phyloP scores from a whole-genome alignment of 2,329 filamentous ascomycete species.

The Sarocladium kiliense region DNA sequence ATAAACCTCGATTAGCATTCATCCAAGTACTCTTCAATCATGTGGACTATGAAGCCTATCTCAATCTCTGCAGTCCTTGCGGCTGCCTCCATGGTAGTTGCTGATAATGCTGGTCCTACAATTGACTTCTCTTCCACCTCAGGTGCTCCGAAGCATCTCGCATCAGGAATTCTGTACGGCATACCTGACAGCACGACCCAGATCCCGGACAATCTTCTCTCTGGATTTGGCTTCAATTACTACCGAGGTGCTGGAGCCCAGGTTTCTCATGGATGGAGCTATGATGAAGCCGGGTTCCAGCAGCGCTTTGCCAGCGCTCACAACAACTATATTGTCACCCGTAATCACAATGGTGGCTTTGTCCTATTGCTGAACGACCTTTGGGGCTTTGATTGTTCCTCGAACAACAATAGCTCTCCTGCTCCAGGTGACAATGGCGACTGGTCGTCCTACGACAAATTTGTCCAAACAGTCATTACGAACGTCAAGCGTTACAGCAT shows the following conservation, averaged over 20 bases:
- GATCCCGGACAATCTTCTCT: slow-evolving; percentile 6
- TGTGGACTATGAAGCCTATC: too few relatives aligned
- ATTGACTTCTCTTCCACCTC: not conserved
- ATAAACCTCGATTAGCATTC: too few relatives aligned
- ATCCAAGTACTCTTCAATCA: too few relatives aligned
- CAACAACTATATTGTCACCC: slow-evolving; percentile 8
- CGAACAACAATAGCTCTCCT: slow-evolving; percentile 5
- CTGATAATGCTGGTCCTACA: not conserved
- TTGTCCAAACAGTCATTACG: slow-evolving; percentile 7
- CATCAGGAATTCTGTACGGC: slow-evolving; percentile 1
- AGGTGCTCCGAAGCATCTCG: not conserved
- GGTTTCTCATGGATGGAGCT: slow-evolving; percentile 4
- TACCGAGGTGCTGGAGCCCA: slow-evolving; percentile 6
- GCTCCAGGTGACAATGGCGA: slow-evolving; percentile 11
- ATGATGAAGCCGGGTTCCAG: not conserved
- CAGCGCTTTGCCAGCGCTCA: slow-evolving; percentile 5
- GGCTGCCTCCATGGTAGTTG: not conserved
- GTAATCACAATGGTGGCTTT: slow-evolving; percentile 7
- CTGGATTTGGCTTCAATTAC: slow-evolving; percentile 5
- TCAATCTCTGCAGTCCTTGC: too few relatives aligned
- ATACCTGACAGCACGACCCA: not conserved
- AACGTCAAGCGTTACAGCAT: slow-evolving; percentile 5
- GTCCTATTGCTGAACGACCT: slow-evolving; percentile 10
- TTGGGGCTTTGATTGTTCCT: slow-evolving; percentile 11
- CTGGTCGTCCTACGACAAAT: slow-evolving; percentile 11